Base-by-base conservation (phyloP, 306 rosid genomes). In the Lathyrus tuberosus region DNA sequence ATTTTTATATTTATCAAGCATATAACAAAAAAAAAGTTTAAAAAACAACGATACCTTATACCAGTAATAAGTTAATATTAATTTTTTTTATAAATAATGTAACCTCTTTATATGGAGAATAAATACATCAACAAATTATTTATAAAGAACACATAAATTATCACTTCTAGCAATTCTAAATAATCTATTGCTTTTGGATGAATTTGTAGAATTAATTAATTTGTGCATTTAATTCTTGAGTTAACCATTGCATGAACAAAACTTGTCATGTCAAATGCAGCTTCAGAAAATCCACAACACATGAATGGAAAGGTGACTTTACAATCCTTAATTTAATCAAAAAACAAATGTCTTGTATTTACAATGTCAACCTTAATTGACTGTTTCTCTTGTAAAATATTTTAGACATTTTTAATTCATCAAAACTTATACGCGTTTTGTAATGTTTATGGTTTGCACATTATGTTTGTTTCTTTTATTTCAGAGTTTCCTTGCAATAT, bases 391-490 rank as follows among this genome's bases (percentile, higher is more conserved):
- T 13, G 18, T 56, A 13, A 56, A 28, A 13, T 26, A 54, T 54
- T 24, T 28, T 28, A 26, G 4, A 12, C 16, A 28, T 62, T 52
- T 51, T 10, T 3, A 30, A 57, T 56, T 80, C 59, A 57, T 54
- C 38, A 68, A 58, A 51, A 31, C 18, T 35, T 47, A 7, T 42
- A 65, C 73, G 14, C 46, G 76, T 69, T 78, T 76, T 60, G 16
- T 76, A 70, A 63, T 57, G 48, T 63, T 63, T 59, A 43, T 77
- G 80, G 65, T 42, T 52, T 3, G 46, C 84, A 76, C 80, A 28
- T 56, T 75, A 51, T 44, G 74, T 4, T 54, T 48, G 17, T 54
- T 62, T 58, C 8, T 31, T 70, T 51, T 61, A 15, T 77, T 60
- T 5, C 59, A 65, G 72, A 60, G 28, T 76, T 65, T 70, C 11